Evolutionary conservation across 495 filamentous ascomycete genomes (phyloP).

Genomic region (Neurospora sublineolata): DNA sequence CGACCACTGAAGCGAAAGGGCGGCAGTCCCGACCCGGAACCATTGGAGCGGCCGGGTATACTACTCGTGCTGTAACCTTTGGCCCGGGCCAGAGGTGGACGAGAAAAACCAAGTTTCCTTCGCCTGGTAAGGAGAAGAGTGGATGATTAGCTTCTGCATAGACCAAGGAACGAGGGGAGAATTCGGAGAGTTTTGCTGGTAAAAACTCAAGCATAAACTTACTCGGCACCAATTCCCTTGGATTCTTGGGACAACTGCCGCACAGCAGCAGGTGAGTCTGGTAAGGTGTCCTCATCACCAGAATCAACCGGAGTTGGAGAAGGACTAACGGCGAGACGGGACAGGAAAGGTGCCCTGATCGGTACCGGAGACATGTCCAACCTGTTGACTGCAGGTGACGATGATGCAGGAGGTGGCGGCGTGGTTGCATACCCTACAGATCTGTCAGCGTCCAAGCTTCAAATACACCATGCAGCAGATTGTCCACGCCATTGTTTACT

Average conservation of each 20-base stretch:
- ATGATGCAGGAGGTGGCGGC: slow-evolving; percentile 72
- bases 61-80: slow-evolving; percentile 47
- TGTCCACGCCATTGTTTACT: slow-evolving; percentile 38
- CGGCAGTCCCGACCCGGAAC: slow-evolving; percentile 51
- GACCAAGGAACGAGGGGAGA: background rate
- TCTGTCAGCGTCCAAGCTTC: slow-evolving; percentile 13
- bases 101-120: slow-evolving; percentile 44
- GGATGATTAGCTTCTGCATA: background rate
- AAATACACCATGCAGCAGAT: background rate
- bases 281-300: slow-evolving; percentile 30
- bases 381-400: slow-evolving; percentile 59
- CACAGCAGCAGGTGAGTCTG: slow-evolving; percentile 36
- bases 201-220: slow-evolving; percentile 22
- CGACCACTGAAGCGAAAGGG: slow-evolving; percentile 67
- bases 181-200: background rate
- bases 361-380: slow-evolving; percentile 96
- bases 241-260: slow-evolving; percentile 44
- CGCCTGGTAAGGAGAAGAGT: slow-evolving; percentile 31
- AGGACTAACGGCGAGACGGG: slow-evolving; percentile 45
- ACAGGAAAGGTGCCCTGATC: slow-evolving; percentile 65
- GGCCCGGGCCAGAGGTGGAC: slow-evolving; percentile 48
- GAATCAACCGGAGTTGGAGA: slow-evolving; percentile 53
- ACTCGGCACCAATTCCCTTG: slow-evolving; percentile 36
- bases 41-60: slow-evolving; percentile 30
- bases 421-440: slow-evolving; percentile 61